A percentile compares a stretch with the other conserved stretches of the same genome.
Conservation (phyloP, 352 stramenopile species). For the Phytophthora vignae region DNA sequence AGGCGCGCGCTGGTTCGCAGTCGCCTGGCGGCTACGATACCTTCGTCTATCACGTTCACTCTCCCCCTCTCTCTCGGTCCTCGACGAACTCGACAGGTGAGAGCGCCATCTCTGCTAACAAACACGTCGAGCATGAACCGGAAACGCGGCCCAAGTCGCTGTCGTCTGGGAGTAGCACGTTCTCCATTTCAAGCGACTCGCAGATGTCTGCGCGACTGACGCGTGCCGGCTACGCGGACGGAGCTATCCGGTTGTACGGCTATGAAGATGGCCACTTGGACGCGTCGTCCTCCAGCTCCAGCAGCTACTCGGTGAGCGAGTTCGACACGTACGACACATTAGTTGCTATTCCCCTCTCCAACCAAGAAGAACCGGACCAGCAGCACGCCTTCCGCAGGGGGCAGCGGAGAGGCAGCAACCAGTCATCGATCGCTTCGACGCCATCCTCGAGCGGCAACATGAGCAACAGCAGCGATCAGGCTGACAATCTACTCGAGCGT, state of each 20-base stretch:
- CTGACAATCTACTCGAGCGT: constrained; percentile 52
- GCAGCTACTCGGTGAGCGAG: constrained; percentile 67
- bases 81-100: constrained; percentile 48
- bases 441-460: constrained; percentile 21
- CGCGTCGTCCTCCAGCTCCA: constrained; percentile 51
- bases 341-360: constrained; percentile 20
- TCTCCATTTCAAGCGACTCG: constrained; percentile 63
- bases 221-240: constrained; percentile 20
- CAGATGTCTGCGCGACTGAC: constrained; percentile 39
- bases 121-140: constrained; percentile 27
- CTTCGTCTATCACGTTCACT: constrained; percentile 55
- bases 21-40: constrained; percentile 34
- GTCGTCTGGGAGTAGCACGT: constrained; percentile 59
- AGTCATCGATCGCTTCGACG: constrained; percentile 2
- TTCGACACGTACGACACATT: constrained; percentile 64
- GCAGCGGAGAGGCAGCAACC: constrained; percentile 14
- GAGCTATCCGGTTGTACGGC: constrained; percentile 31
- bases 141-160: constrained; percentile 34
- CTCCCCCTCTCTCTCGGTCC: constrained; percentile 25
- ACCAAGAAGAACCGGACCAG: constrained; percentile 30
- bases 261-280: constrained; percentile 16
- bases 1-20: constrained; percentile 45
- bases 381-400: constrained; percentile 1
- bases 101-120: constrained; percentile 17
- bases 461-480: constrained; percentile 26